Percentiles rank a stretch among this genome's conserved stretches.
These are phyloP conservation scores for Suhomyces emberorum DNA, from an alignment of 805 yeast species.

Conservation along the genomic window DNA sequence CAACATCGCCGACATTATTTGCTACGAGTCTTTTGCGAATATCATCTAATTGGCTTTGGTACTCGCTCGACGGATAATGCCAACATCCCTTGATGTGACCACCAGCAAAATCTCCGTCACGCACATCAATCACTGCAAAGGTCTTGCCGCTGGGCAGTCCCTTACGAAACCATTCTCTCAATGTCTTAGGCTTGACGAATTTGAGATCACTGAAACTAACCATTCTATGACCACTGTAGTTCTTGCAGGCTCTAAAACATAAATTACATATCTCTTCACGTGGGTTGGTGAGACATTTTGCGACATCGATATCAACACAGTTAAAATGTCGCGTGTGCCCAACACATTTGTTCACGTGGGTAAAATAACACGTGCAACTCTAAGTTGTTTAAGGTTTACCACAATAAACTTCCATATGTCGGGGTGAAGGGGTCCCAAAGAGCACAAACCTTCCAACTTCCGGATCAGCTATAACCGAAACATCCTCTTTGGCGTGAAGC, in stretches of 20 bases:
- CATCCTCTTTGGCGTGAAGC: too few species aligned
- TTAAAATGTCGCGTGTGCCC: too few species aligned
- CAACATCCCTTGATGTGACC: constrained; percentile 61
- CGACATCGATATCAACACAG: too few species aligned
- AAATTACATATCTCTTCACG: too few species aligned
- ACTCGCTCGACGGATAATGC: constrained; percentile 52
- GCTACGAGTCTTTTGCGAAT: constrained; percentile 32
- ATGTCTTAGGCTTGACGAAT: constrained; percentile 42
- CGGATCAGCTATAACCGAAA: too few species aligned
- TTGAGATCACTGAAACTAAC: constrained; percentile 41
- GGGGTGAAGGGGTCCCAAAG: too few species aligned
- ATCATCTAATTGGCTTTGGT: constrained; percentile 37
- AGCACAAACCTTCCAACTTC: too few species aligned
- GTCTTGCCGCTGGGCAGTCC: constrained; percentile 35
- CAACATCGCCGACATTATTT: constrained; percentile 46
- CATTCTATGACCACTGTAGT: constrained; percentile 7
- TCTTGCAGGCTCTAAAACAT: background rate
- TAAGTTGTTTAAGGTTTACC: too few species aligned
- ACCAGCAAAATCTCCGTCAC: constrained; percentile 81
- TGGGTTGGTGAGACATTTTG: too few species aligned
- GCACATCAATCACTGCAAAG: constrained; percentile 71
- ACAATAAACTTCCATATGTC: too few species aligned
- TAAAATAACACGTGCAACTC: too few species aligned
- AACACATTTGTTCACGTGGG: too few species aligned
- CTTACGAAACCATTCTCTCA: constrained; percentile 47